Percentiles rank a stretch among this genome's conserved stretches.
Conservation (phyloP, 768 basidiomycete genomes). For the Leucocoprinus leucothites region DNA sequence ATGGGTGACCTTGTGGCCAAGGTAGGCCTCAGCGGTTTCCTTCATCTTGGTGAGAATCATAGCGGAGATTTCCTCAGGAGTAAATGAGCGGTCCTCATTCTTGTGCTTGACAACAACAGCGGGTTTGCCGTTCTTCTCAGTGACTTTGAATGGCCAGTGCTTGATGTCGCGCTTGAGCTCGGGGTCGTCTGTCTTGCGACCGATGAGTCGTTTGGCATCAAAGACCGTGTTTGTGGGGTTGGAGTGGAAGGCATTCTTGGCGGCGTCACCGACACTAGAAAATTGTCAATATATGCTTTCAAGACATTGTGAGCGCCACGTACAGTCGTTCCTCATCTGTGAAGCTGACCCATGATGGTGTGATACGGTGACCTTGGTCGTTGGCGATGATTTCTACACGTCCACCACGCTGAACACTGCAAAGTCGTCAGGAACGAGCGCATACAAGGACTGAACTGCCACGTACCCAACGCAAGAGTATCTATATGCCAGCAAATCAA, state of each 20-base stretch:
- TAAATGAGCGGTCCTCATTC: constrained; percentile 77
- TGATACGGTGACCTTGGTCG: constrained; percentile 88
- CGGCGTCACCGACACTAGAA: constrained; percentile 81
- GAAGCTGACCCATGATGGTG: constrained; percentile 84
- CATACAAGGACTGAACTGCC: not conserved
- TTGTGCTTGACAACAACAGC: constrained; percentile 75
- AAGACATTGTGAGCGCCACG: constrained; percentile 16
- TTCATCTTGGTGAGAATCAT: constrained; percentile 99
- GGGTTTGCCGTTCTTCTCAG: constrained; percentile 81
- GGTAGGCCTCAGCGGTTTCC: constrained; percentile 98
- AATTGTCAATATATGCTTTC: not conserved
- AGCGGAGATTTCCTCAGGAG: constrained; percentile 91
- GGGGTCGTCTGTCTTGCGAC: constrained; percentile 76
- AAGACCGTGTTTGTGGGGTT: constrained; percentile 95
- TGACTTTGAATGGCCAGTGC: constrained; percentile 88
- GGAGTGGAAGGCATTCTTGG: constrained; percentile 93
- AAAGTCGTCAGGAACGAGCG: not conserved
- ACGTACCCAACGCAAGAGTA: constrained; percentile 96
- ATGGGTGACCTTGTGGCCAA: constrained; percentile 93
- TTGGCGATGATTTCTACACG: constrained; percentile 90
- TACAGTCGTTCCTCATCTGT: constrained; percentile 76
- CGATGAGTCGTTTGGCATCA: constrained; percentile 94
- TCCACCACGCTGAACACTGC: constrained; percentile 78
- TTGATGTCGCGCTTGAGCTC: constrained; percentile 82
- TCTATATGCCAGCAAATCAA: constrained; percentile 34